These are phyloP conservation scores for Yarrowia sp. DNA, from an alignment of 805 yeast genomes.

Conservation along the genomic window DNA sequence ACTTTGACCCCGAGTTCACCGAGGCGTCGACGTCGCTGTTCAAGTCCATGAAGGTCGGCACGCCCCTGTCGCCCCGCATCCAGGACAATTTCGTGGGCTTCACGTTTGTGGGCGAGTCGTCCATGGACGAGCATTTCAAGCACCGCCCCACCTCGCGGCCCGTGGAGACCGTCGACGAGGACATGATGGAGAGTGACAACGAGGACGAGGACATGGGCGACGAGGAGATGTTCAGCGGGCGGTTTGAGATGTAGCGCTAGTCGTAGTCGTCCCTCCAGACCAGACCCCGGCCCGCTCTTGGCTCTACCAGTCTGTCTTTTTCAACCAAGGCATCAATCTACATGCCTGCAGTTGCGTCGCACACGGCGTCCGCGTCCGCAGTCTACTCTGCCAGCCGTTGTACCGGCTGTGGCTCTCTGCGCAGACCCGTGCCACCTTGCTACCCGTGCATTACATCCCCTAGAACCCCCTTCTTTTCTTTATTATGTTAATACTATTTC, in stretches of 20 bases:
- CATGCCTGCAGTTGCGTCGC: not conserved
- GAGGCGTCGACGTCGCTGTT: constrained; percentile 85
- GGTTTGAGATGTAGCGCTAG: constrained; percentile 38
- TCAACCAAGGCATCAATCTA: not conserved
- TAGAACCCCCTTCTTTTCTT: constrained; percentile 18
- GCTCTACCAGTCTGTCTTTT: not conserved
- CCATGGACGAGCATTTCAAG: constrained; percentile 82
- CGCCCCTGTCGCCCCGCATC: constrained; percentile 92
- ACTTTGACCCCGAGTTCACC: constrained; percentile 98
- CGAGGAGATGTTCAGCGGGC: constrained; percentile 39
- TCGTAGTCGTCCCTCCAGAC: no score
- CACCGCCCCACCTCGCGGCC: constrained; percentile 35
- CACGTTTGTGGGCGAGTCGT: constrained; percentile 92
- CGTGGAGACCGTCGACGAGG: constrained; percentile 34
- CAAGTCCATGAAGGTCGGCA: constrained; percentile 58
- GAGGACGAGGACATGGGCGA: constrained; percentile 40
- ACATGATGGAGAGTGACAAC: constrained; percentile 38
- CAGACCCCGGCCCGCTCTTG: no score
- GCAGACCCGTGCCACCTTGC: not conserved
- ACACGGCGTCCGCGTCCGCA: no score
- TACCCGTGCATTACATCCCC: constrained; percentile 2
- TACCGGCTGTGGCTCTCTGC: no score
- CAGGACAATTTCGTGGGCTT: constrained; percentile 97
- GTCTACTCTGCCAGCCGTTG: not conserved
- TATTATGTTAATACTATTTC: constrained; percentile 27